Evolutionary conservation across 352 stramenopile genomes (phyloP).

Genomic region (Aphanomyces invadans): DNA sequence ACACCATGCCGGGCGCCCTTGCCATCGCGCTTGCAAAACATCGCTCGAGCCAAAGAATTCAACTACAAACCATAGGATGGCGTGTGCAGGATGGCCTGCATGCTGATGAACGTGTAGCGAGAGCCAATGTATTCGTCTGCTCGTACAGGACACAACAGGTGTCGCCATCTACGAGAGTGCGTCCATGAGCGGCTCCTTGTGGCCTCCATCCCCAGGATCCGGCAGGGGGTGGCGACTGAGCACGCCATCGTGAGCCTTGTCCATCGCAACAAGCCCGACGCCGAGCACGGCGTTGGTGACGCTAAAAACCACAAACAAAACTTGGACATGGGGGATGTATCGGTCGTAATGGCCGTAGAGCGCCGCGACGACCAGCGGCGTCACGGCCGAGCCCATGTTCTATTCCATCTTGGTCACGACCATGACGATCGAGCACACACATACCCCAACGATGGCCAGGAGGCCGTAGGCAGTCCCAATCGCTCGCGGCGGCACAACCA

Average conservation of each 20-base stretch:
- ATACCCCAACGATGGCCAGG: constrained; percentile 1
- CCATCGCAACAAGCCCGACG: not conserved
- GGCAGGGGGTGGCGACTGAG: not conserved
- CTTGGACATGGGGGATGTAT: constrained; percentile 4
- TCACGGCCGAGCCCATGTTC: constrained; percentile 6
- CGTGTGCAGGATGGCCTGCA: too few species aligned
- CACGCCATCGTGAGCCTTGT: not conserved
- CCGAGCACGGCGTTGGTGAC: not conserved
- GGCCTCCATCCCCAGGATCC: not conserved
- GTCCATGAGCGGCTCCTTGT: not conserved
- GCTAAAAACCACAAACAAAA: constrained; percentile 3
- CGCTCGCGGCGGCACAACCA: not conserved
- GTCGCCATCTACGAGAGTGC: too few species aligned
- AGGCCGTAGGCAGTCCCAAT: constrained; percentile 4
- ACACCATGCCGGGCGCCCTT: too few species aligned
- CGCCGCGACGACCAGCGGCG: not conserved
- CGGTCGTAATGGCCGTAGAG: not conserved
- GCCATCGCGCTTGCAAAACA: too few species aligned
- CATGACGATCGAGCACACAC: not conserved
- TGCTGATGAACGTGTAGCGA: too few species aligned
- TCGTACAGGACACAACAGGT: too few species aligned
- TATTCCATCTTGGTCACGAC: not conserved
- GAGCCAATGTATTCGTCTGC: too few species aligned
- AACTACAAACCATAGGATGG: too few species aligned
- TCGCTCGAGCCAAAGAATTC: too few species aligned